Conservation (phyloP, 768 basidiomycete genomes). For the Leccinum broughii region DNA sequence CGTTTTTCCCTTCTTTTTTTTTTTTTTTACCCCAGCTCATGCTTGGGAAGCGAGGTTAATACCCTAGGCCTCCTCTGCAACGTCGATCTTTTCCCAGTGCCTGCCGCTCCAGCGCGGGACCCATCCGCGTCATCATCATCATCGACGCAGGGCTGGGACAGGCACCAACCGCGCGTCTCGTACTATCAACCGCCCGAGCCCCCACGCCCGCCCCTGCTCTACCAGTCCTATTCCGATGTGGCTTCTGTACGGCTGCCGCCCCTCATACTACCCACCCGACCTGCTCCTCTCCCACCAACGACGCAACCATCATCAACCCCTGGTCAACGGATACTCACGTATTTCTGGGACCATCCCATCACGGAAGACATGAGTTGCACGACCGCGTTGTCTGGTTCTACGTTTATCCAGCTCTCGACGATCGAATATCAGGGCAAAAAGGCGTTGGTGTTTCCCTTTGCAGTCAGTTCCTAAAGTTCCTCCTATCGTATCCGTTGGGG, state of each 20-base stretch:
- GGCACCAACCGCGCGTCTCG: slow-evolving; percentile 15
- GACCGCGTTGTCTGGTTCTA: slow-evolving; percentile 58
- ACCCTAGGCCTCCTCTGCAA: slow-evolving; percentile 72
- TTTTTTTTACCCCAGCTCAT: slow-evolving; percentile 1
- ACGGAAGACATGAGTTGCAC: slow-evolving; percentile 48
- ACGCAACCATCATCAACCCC: slow-evolving; percentile 13
- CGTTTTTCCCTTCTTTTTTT: not conserved
- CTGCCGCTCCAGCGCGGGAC: slow-evolving; percentile 21
- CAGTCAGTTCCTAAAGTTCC: slow-evolving; percentile 38
- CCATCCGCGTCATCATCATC: not conserved
- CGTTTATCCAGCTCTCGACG: slow-evolving; percentile 55
- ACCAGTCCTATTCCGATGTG: slow-evolving; percentile 17
- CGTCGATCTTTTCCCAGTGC: slow-evolving; percentile 73
- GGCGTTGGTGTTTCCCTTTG: slow-evolving; percentile 62
- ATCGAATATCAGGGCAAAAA: slow-evolving; percentile 56
- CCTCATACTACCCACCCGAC: slow-evolving; percentile 16
- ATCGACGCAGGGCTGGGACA: slow-evolving; percentile 10
- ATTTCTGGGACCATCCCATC: slow-evolving; percentile 41
- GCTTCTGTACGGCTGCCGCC: slow-evolving; percentile 25
- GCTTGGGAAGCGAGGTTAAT: slow-evolving; percentile 52
- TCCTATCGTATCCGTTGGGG: no score
- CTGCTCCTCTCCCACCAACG: slow-evolving; percentile 3
- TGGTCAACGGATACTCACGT: slow-evolving; percentile 43
- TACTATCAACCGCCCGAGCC: slow-evolving; percentile 7
- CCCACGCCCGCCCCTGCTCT: slow-evolving; percentile 12